Evolutionary conservation across 2,329 filamentous ascomycete species (phyloP), one percentile per base, ranked within the genome.

Genomic region (Epichloe sylvatica): DNA sequence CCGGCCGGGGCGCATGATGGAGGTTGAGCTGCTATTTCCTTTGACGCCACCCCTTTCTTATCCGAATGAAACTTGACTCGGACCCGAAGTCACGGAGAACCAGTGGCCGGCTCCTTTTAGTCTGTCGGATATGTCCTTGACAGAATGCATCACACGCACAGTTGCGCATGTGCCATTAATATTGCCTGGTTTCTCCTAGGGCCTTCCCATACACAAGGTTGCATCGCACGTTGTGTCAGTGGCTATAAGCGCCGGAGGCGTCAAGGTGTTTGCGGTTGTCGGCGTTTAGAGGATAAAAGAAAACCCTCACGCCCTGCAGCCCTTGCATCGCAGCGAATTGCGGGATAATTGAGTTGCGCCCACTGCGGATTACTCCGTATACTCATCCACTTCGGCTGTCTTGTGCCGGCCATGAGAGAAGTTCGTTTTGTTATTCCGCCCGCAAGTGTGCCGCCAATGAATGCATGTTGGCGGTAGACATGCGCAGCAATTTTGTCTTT

Each of bases 11-110:
- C 40, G 7, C 11, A 46, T 25, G 13, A 44, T 46, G 21, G 33
- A 35, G 19, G 34, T 39, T n/a, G 39, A 35, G n/a, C 25, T 47
- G 34, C 33, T 12, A n/a, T 37, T 25, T 45, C 45, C 17, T 38
- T 38, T 35, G 41, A 45, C 23, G 46, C 49, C 35, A 19, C 41
- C 49, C 36, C 11, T 33, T 44, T 33, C 17, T 36, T 30, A 48
- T 47, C 49, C 49, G 49, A 48, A 44, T 48, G 40, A 35, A 35
- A 51, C 40, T 41, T 39, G 35, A 45, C 35, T 51, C 49, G 49
- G 49, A 38, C 30, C 49, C 49, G 49, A 51, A 47, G 41, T 19
- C 45, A 48, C 23, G 49, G 45, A 41, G 34, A 19, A 25, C 42
- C 30, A 38, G 35, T 41, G 38, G 21, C 30, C 11, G 30, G 11